Percentiles rank a stretch among this genome's conserved stretches.
Conservation (phyloP, 1,284 basidiomycete genomes). For the Mycena citricolor region DNA sequence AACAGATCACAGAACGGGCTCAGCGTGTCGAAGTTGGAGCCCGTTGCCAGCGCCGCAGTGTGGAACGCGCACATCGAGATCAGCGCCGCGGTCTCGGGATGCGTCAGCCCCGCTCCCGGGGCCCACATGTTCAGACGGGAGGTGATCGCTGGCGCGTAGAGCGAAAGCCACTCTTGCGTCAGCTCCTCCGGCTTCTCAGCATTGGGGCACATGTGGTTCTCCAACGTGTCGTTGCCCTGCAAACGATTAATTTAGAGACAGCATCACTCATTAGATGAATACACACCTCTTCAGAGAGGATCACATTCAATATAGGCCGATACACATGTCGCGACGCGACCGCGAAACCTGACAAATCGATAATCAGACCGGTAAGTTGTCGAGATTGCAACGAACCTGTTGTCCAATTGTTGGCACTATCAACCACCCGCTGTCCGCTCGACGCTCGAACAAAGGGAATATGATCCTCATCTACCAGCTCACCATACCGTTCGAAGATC, state of each 20-base stretch:
- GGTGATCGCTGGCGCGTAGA: slow-evolving; percentile 57
- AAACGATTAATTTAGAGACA: no score
- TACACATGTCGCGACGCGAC: slow-evolving; percentile 40
- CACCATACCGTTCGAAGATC: slow-evolving; percentile 52
- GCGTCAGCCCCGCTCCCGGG: slow-evolving; percentile 60
- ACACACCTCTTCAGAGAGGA: slow-evolving; percentile 51
- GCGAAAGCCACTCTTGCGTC: slow-evolving; percentile 51
- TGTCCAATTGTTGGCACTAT: slow-evolving; percentile 73
- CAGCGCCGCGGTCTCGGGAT: slow-evolving; percentile 58
- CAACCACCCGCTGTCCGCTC: slow-evolving; percentile 58
- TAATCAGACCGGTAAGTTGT: no score
- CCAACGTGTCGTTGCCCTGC: slow-evolving; percentile 70
- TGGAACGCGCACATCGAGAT: slow-evolving; percentile 81
- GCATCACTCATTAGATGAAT: no score
- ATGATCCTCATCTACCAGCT: slow-evolving; percentile 42
- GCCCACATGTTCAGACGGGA: slow-evolving; percentile 61
- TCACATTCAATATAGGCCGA: slow-evolving; percentile 48
- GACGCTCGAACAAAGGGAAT: slow-evolving; percentile 73
- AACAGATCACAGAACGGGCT: slow-evolving; percentile 78
- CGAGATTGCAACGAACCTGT: no score
- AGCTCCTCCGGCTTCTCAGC: slow-evolving; percentile 47
- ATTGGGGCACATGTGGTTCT: slow-evolving; percentile 67
- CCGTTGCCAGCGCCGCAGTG: slow-evolving; percentile 42
- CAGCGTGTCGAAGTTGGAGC: slow-evolving; percentile 23
- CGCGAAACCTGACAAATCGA: slow-evolving; percentile 53